Base-by-base conservation (phyloP, 805 yeast species). In the Myxozyma lipomycoides region DNA sequence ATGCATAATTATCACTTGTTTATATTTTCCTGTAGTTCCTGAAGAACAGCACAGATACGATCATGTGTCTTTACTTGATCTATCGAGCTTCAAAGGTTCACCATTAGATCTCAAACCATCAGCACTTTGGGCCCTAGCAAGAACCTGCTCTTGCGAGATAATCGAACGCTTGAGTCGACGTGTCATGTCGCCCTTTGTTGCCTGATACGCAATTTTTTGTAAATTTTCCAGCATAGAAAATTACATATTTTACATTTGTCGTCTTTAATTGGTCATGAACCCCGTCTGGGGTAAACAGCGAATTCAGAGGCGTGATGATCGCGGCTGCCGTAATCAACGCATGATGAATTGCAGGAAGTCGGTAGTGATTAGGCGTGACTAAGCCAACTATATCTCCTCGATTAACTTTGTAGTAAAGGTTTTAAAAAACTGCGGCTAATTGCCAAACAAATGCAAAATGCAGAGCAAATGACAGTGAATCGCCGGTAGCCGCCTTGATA, bases 1-100 rank as follows among this genome's bases (percentile, higher is more conserved):
- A 57, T 84, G 88, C 25, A 77, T 73, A 56, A 83, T 69, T 17
- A 81, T 78, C 19, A 82, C 90, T 61, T 90, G 90, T 70, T 84
- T 85, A 52, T 91, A 86, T 38, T 81, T 77, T 50, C 91, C 90
- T 18, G 66, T 63, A 22, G 70, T 64, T 10, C 64, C 64, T 6
- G 61, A 54, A 15, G 62, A 51, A 43, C 49, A 61, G 46, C 62
- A 56, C 28, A 56, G 56, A 43, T 57, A 61, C n/a, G 64, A 64
- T 21, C 43, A 12, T 9, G 32, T 28, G 32, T 28, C 32, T 12
- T 28, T 7, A 28, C 12, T 12, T 12, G 32, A 12, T 12, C 32
- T 28, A 12, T 28, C 32, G 12, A 28, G 12, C 12, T 28, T 28
- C 12, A 28, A 12, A 7, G 32, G 32, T 9, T 28, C 32, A 28